Evolutionary conservation across 345 rosid species (phyloP), one percentile per base, ranked within the genome.

Genomic region (Aquilaria sinensis): DNA sequence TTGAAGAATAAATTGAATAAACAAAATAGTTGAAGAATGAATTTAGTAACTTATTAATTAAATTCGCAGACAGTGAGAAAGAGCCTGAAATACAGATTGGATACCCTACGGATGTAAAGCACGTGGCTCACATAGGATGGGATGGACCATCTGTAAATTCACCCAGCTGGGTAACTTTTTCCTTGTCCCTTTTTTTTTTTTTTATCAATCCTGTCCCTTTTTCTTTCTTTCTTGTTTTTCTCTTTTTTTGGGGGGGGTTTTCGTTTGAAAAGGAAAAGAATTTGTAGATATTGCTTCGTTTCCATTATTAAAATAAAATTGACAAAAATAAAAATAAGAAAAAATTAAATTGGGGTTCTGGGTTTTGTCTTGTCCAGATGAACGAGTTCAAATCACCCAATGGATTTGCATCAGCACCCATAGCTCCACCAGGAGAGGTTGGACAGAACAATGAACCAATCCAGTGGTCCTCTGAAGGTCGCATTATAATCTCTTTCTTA

Each of bases 121-220:
- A 92, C 68, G 91, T 92, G 8, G 89, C 98, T 31, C 98, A 92
- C 61, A 92, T 92, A 48, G 98, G 98, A 66, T 84, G 85, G 87
- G 97, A 93, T 50, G 93, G 83, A 41, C 84, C 87, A 8, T 67
- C 87, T 12, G 71, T 77, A 32, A 70, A 69, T 57, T 51, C 79
- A 32, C 93, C 89, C 12, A 81, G 80, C 69, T 84, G 87, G 87
- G 93, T 86, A 83, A 61, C 15, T 67, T 41, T 41, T n/a, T 45
- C 9, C 13, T 49, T 51, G 43, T n/a, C 31, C 33, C 43, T 1
- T 2, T 1, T 0, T 37, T 37, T 9, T 23, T 37, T 9, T 37
- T 37, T 37, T 37, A 37, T 37, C 4, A 37, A 37, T 37, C 8
- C 43, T 37, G 3, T 37, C 8, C 1, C 5, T 37, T 9, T 37